Base-by-base conservation (phyloP, 148 eudicot genomes). In the Silene uniflora region DNA sequence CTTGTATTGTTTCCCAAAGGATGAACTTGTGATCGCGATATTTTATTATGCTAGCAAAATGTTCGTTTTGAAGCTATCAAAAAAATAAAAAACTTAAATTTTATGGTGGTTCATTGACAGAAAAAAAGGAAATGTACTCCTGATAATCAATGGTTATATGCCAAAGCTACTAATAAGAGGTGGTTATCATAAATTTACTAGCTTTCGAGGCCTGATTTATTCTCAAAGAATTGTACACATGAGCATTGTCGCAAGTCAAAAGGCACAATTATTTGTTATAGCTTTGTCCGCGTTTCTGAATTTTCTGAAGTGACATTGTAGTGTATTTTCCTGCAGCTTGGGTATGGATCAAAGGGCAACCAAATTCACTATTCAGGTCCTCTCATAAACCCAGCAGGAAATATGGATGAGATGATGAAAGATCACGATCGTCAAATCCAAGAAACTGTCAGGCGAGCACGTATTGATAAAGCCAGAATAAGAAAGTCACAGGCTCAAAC, bases 291-390 rank as follows among this genome's bases (percentile, higher is more conserved):
- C 17, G 55, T 52, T 52, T 3, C 56, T 52, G 17, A 11, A 63
- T 29, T 21, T 7, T 42, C 62, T 73, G 25, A 74, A 68, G 24
- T 44, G 6, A 17, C 59, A 54, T 62, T 24, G 7, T 60, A 56
- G 25, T 75, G 24, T 73, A 25, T 73, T 12, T 10, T 14, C 69
- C 27, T 83, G 62, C 87, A 95, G 99, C 75, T 88, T 73, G 97
- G 99, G 56, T 87, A 86, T 62, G 97, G 96, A 25, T 87, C 94
- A 39, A 90, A 89, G 85, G 97, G 97, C 32, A 92, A 83, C 80
- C 91, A 92, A 75, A 89, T 95, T 24, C 97, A 95, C 81, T 95
- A 90, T 86, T 95, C 99, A 17, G 99, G 99, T 17, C 99, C 99
- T 19, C 83, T 95, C 22, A 79, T 94, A 49, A 96, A 80, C 29